Conservation (phyloP, 257 asterid species). For the Plantago major region DNA sequence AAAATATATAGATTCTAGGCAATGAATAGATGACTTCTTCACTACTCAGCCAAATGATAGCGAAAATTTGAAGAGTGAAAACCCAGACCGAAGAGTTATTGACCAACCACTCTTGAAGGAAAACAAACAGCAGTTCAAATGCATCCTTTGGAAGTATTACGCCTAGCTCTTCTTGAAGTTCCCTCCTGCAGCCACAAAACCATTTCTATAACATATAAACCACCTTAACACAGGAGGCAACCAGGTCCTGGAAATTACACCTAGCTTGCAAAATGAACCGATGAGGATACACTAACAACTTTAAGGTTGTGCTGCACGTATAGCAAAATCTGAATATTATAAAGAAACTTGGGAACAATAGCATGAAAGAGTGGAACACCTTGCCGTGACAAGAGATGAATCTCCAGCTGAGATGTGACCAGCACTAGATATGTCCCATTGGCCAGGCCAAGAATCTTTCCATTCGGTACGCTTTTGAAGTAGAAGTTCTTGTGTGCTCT, state of each 20-base stretch:
- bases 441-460: conserved; percentile 97
- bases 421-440: conserved; percentile 96
- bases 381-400: conserved; percentile 83
- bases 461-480: conserved; percentile 75
- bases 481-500: conserved; percentile 76
- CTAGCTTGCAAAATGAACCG: background rate
- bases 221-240: conserved; percentile 15
- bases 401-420: conserved; percentile 98
- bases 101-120: conserved; percentile 79
- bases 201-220: conserved; percentile 11
- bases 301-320: background rate
- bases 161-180: conserved; percentile 96
- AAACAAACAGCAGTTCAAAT: conserved; percentile 68
- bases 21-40: too few species aligned
- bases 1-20: too few species aligned
- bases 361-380: conserved; percentile 26
- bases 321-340: background rate
- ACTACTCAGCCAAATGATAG: conserved; percentile 5
- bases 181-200: conserved; percentile 63
- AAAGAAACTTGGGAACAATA: background rate
- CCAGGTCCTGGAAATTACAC: conserved; percentile 3
- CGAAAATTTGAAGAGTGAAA: conserved; percentile 14
- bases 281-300: background rate
- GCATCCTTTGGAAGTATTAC: conserved; percentile 86
- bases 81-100: conserved; percentile 23